phyloP scores from a whole-genome alignment of 179 eudicot species.

The Silene coronaria region DNA sequence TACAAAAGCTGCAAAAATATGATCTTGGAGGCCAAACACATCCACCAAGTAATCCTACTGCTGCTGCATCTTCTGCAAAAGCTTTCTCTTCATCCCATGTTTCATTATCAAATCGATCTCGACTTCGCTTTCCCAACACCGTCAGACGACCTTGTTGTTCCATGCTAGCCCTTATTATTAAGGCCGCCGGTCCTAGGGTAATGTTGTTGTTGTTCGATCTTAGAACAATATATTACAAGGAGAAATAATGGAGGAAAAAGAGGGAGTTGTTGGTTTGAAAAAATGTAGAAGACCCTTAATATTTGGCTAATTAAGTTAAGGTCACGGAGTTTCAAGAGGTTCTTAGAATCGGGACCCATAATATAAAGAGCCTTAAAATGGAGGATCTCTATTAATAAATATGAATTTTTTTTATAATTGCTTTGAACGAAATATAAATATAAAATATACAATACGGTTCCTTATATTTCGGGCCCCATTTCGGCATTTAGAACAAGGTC shows the following conservation, averaged over 20 bases:
- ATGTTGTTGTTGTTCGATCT: neutral
- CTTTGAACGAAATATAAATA: too few relatives aligned
- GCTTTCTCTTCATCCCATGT: constrained; percentile 39
- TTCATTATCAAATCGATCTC: constrained; percentile 10
- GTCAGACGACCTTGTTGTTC: constrained; percentile 35
- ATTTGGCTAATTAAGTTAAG: constrained; percentile 20
- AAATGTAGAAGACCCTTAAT: neutral
- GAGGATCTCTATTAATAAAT: too few relatives aligned
- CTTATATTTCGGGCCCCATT: too few relatives aligned
- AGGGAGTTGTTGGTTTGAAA: constrained; percentile 16
- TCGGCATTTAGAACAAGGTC: too few relatives aligned
- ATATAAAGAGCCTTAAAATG: too few relatives aligned
- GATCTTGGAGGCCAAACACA: constrained; percentile 46
- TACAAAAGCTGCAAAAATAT: constrained; percentile 39
- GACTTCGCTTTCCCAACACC: constrained; percentile 35
- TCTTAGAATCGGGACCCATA: too few relatives aligned
- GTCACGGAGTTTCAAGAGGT: too few relatives aligned
- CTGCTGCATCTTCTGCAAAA: constrained; percentile 34
- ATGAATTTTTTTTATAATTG: too few relatives aligned
- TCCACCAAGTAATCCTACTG: constrained; percentile 33
- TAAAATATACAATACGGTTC: too few relatives aligned
- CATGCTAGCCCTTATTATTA: constrained; percentile 26
- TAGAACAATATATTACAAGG: constrained; percentile 9
- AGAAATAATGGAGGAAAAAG: constrained; percentile 9
- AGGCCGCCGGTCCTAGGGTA: too few relatives aligned